Evolutionary conservation across 2,329 filamentous ascomycete species (phyloP), one percentile per base, ranked within the genome.

Genomic region (Fusarium sp.): DNA sequence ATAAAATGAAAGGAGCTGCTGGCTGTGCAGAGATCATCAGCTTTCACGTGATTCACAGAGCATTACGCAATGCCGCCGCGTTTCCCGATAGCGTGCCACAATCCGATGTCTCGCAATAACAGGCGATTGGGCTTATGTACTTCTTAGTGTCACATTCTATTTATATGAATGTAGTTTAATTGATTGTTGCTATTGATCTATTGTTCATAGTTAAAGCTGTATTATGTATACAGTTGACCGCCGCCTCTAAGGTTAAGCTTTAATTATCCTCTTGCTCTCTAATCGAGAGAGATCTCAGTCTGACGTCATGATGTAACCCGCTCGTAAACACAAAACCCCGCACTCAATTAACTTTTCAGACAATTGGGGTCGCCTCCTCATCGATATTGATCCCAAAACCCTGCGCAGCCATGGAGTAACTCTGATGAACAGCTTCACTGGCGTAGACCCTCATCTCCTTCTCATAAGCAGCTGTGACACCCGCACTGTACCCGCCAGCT

Each of bases 381-480:
- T 88, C 85, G 65, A 89, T 87, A 3, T 62, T 65, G 48, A 87
- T 75, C 0, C 84, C 85, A 77, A 89, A 89, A 22, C 79, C 76
- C 3, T 66, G 69, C 6, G 63, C 80, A 4, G 88, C 89, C 63
- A 82, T 77, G 0, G 80, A 82, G 73, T 90, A 92, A 63, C 90
- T 92, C 49, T 79, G 72, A 35, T 80, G 77, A 17, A 92, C 90
- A 6, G 88, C 88, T 75, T 87, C 85, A 74, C 87, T 89, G 0
- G 76, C 89, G 79, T 90, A 91, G 0, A 88, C 84, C 71, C 87
- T 87, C 90, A 92, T 92, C 75, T 88, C 85, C 79, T 84, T 86
- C 75, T 92, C 90, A 77, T 91, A 92, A 17, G 83, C 86, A 64
- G 87, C 88, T 13, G 83, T 86, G 7, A 89, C 82, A 8, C 89